Base-by-base conservation (phyloP, 2,329 filamentous ascomycete genomes). In the Microcera coccophila region DNA sequence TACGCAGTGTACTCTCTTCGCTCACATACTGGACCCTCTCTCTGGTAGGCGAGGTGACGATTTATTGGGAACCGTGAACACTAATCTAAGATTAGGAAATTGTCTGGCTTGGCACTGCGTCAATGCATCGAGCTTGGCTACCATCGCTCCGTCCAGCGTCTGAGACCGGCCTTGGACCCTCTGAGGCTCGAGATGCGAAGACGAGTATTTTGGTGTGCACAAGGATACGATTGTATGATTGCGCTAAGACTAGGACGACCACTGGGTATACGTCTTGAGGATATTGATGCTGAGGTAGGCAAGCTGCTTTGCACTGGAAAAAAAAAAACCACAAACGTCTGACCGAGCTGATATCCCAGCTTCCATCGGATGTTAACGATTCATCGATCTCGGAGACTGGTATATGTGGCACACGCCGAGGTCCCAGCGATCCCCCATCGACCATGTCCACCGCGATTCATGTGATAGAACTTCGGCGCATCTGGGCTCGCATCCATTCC, bases 1-100 rank as follows among this genome's bases (percentile, higher is more conserved):
- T 63, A 43, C 41, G 57, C 60, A 1, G 45, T 60, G 17, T 59
- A 54, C 45, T 59, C 60, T 28, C 39, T 36, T n/a, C 29, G 29
- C 11, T 32, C 29, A n/a, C n/a, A 9, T 10, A 32, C 29, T 32
- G 29, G 29, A n/a, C 29, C 15, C 5, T 32, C 29, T 10, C 29
- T 32, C 15, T 35, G 5, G 12, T 39, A 26, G 8, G 9, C 20
- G 12, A n/a, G 40, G 3, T 26, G 33, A n/a, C 32, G 26, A 10
- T 22, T 40, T 2, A 37, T 35, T 8, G 8, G n/a, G 29, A 8
- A 32, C 29, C 11, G 9, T 7, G 8, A 32, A 15, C 29, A 10
- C n/a, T 9, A 10, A n/a, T n/a, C 29, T 32, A 32, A 32, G 5
- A 32, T 32, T 12, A 48, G 45, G 45, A 45, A 45, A 16, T 26